Evolutionary conservation across 2,329 filamentous ascomycete genomes (phyloP), one percentile per base, ranked within the genome.

Genomic region (Zelopaecilomyces penicillatus): DNA sequence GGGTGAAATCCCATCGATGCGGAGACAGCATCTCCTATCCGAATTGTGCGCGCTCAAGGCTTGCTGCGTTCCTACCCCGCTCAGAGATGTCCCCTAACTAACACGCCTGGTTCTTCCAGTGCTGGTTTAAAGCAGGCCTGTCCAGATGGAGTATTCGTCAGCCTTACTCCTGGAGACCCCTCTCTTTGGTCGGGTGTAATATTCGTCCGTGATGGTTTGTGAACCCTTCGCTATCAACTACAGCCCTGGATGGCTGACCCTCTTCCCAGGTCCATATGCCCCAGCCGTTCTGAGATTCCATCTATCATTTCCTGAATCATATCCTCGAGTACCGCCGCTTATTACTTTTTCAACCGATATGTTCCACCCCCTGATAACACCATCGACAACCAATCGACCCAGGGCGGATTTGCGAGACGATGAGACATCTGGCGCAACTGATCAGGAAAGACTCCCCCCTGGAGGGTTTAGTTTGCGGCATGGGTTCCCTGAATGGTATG

Each of bases 331-430:
- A 19, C 87, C 91, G 41, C 93, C 93, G 7, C 73, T 90, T 12
- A 80, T 98, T 52, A 91, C 84, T 44, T 95, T 98, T 65, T 78
- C 81, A 38, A 94, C 87, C 54, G 91, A 97, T 61, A 84, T 97
- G 54, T 98, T 97, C 64, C 91, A 98, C 62, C 91, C 91, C 12
- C 74, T 98, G 36, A 83, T 97, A 53, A 89, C 90, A 6, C 90
- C 93, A 33, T 74, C 94, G 50, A 95, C 89, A n/a, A 95, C 88
- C 4, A 94, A 95, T 66, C 93, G 87, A 60, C 94, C 95, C 69
- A 85, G 87, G 36, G 89, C 87, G 50, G 83, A 85, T 46, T 80
- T 85, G 32, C 79, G 85, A 49, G 82, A 82, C 49, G 76, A 78
- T 45, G 87, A 86, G 39, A 87, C 87, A 0, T 83, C 90, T 50